A percentile compares a stretch with the other conserved stretches of the same genome.
Evolutionary conservation across 2,329 filamentous ascomycete genomes (phyloP).

Genomic region (Stemphylium lycopersici): DNA sequence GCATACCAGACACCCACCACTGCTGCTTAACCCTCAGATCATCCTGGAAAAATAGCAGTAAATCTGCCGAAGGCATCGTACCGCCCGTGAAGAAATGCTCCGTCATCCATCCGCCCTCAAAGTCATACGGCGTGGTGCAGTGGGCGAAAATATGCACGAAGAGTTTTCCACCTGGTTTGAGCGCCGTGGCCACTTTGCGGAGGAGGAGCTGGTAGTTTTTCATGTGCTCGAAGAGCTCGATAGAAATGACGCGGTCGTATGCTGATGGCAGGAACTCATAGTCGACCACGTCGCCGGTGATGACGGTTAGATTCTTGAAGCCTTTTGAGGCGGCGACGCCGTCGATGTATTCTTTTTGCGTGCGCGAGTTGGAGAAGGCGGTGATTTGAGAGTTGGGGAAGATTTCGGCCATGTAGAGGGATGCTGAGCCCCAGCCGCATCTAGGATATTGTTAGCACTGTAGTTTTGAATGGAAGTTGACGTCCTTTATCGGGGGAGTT

Average conservation of each 20-base stretch:
- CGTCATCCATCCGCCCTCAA: constrained; percentile 76
- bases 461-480: too few species aligned
- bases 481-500: too few species aligned
- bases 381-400: constrained; percentile 67
- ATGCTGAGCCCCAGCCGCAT: constrained; percentile 72
- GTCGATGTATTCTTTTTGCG: constrained; percentile 72
- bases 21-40: constrained; percentile 65
- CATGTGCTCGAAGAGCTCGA: constrained; percentile 79
- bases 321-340: constrained; percentile 61
- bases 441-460: constrained; percentile 43
- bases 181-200: constrained; percentile 64
- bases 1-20: constrained; percentile 73
- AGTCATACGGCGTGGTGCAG: constrained; percentile 70
- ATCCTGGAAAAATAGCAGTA: constrained; percentile 70
- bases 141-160: constrained; percentile 74
- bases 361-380: constrained; percentile 72
- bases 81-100: constrained; percentile 75
- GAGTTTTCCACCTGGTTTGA: constrained; percentile 69
- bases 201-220: constrained; percentile 75
- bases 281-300: constrained; percentile 71
- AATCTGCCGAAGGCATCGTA: constrained; percentile 72
- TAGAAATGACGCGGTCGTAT: constrained; percentile 71
- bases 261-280: constrained; percentile 65
- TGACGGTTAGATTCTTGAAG: constrained; percentile 65
- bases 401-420: constrained; percentile 69